Conservation (phyloP, 352 stramenopile genomes). For the Globisporangium perplexum region DNA sequence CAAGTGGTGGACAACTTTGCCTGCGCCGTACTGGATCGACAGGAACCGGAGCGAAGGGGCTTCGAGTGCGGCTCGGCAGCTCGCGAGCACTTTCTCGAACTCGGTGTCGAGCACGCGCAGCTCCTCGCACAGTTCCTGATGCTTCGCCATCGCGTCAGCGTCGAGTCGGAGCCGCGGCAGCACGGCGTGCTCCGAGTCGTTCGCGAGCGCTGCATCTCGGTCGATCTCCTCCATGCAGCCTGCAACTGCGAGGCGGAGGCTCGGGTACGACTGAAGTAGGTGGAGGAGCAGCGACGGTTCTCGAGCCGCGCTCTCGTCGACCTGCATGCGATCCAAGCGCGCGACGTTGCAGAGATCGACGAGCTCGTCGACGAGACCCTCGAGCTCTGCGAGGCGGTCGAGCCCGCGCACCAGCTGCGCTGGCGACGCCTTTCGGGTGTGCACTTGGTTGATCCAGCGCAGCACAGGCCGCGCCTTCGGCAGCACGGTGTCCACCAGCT, state of each 20-base stretch:
- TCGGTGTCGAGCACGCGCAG: not conserved
- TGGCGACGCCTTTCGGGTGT: not conserved
- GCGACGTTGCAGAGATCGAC: not conserved
- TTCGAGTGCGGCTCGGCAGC: conserved; percentile 6
- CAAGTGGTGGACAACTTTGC: conserved; percentile 22
- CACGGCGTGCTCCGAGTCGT: not conserved
- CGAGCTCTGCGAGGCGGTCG: not conserved
- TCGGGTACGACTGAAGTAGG: not conserved
- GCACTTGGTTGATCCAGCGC: not conserved
- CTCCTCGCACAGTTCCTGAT: not conserved
- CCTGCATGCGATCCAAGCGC: not conserved
- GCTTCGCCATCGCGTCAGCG: not conserved
- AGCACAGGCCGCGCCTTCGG: not conserved
- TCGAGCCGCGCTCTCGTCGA: not conserved
- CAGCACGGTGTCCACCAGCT: not conserved
- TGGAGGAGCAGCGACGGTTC: not conserved
- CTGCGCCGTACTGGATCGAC: conserved; percentile 19
- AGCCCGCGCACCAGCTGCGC: not conserved
- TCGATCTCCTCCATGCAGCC: not conserved
- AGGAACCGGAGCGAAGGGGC: conserved; percentile 18
- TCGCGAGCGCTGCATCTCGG: not conserved
- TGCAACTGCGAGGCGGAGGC: not conserved
- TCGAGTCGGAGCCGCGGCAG: not conserved
- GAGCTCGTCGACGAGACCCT: not conserved
- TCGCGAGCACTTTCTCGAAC: not conserved